phyloP scores from a whole-genome alignment of 352 stramenopile species.

The Thalassiosira ordinaria region DNA sequence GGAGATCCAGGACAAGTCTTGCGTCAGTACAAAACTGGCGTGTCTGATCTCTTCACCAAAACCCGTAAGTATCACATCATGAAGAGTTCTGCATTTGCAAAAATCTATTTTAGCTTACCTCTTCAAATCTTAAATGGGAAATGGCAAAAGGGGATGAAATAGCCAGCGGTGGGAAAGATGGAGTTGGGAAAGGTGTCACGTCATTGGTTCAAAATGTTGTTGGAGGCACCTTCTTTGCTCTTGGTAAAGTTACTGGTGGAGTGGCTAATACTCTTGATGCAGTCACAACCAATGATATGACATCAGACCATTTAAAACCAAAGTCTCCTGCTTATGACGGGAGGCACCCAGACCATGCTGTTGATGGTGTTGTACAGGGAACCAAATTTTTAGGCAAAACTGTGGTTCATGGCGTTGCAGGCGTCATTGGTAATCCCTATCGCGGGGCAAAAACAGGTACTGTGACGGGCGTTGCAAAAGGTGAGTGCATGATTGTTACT shows the following conservation, averaged over 20 bases:
- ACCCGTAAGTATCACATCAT: too few species aligned
- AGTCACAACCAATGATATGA: conserved; percentile 44
- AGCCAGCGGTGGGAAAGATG: conserved; percentile 57
- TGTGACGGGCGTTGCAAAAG: conserved; percentile 49
- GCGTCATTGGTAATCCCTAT: conserved; percentile 64
- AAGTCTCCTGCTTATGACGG: conserved; percentile 25
- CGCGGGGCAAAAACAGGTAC: conserved; percentile 44
- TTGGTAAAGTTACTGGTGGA: conserved; percentile 52
- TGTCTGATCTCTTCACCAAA: conserved; percentile 50
- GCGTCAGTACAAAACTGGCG: conserved; percentile 60
- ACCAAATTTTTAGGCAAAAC: conserved; percentile 53
- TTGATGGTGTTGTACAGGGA: conserved; percentile 62
- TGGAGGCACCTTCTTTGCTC: conserved; percentile 52
- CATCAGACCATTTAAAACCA: conserved; percentile 60
- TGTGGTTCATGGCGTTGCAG: conserved; percentile 55
- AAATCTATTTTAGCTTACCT: too few species aligned
- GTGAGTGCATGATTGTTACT: too few species aligned
- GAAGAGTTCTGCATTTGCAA: too few species aligned
- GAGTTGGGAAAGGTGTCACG: conserved; percentile 61
- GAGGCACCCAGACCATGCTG: conserved; percentile 46
- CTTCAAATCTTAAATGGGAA: too few species aligned
- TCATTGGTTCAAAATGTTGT: conserved; percentile 60
- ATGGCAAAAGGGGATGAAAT: conserved; percentile 66
- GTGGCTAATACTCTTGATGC: conserved; percentile 50
- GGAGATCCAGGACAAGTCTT: conserved; percentile 60